Conservation (phyloP, 768 basidiomycete species). For the Phlebiopsis flavidoalba region DNA sequence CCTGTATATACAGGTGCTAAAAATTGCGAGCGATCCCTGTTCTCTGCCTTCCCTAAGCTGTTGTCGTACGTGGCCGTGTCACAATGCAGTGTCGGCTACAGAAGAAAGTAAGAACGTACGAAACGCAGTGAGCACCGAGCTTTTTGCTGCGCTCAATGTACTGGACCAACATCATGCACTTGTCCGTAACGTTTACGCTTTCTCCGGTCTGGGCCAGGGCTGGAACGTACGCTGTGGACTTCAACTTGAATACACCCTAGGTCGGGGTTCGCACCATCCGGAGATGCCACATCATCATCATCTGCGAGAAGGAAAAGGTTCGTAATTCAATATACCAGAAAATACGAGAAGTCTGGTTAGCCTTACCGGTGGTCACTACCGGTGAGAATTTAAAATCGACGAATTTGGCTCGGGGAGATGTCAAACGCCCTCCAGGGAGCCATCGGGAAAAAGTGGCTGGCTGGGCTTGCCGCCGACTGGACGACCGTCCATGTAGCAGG, state of each 20-base stretch:
- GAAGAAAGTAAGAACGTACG: not conserved
- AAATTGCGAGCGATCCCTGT: not conserved
- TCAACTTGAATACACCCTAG: conserved; percentile 7
- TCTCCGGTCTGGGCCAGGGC: not conserved
- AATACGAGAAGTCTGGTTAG: too few species aligned
- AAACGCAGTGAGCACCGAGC: conserved; percentile 3
- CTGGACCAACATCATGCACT: conserved; percentile 1
- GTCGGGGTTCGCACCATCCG: conserved; percentile 1
- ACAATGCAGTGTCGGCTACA: not conserved
- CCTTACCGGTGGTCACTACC: not conserved
- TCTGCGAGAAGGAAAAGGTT: not conserved
- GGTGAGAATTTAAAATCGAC: conserved; percentile 6
- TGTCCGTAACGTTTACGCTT: not conserved
- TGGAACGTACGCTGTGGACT: not conserved
- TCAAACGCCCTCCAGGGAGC: conserved; percentile 1
- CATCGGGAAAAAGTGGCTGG: not conserved
- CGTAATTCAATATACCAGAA: not conserved
- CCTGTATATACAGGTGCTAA: not conserved
- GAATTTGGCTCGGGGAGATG: not conserved
- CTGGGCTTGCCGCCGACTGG: conserved; percentile 1
- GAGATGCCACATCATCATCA: conserved; percentile 6
- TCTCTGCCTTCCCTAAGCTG: not conserved
- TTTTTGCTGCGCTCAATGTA: conserved; percentile 11
- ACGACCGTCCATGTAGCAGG: conserved; percentile 9
- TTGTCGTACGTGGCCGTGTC: not conserved